Base-by-base conservation (phyloP, 2,329 filamentous ascomycete genomes). In the Cladosporium austrohemisphaericum region DNA sequence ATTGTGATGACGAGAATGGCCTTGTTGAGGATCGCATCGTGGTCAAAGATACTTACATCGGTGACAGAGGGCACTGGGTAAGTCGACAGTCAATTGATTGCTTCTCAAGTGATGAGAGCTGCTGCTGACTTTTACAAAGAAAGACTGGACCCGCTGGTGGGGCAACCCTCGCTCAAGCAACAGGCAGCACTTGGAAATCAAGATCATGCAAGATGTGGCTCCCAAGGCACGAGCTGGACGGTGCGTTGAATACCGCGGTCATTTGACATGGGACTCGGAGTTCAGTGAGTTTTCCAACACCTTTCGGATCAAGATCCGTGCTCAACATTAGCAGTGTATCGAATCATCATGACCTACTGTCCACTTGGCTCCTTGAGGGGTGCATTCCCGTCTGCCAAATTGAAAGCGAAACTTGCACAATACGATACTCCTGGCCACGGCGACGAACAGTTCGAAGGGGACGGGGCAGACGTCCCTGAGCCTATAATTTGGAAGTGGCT, bases 401-500 rank as follows among this genome's bases (percentile, higher is more conserved):
- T 13, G 46, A 38, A 38, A 19, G 38, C 10, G 32, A 36, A 3
- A 5, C n/a, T 5, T 5, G 37, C 26, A 11, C 45, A 25, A 9
- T 4, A 49, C 7, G 33, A 10, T 18, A 41, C 32, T 31, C 22
- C 9, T n/a, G n/a, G n/a, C n/a, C n/a, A n/a, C n/a, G n/a, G n/a
- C n/a, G n/a, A n/a, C n/a, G n/a, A n/a, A n/a, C 25, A 26, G 25
- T 26, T 26, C 25, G 6, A 11, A 11, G 25, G 25, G 25, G 25
- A 26, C 25, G 25, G 25, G 25, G n/a, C n/a, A n/a, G 14, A 31
- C 5, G 16, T 59, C 2, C 58, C 57, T 1, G 57, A 60, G 26
- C 50, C 52, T 2, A 52, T 55, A 28, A 22, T 59, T 3, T 59
- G 57, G 57, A 55, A 52, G 19, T 23, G 57, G 16, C 41, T 58